These are phyloP conservation scores for Penicillium turbatum DNA, from an alignment of 495 filamentous ascomycete genomes.

Conservation along the genomic window DNA sequence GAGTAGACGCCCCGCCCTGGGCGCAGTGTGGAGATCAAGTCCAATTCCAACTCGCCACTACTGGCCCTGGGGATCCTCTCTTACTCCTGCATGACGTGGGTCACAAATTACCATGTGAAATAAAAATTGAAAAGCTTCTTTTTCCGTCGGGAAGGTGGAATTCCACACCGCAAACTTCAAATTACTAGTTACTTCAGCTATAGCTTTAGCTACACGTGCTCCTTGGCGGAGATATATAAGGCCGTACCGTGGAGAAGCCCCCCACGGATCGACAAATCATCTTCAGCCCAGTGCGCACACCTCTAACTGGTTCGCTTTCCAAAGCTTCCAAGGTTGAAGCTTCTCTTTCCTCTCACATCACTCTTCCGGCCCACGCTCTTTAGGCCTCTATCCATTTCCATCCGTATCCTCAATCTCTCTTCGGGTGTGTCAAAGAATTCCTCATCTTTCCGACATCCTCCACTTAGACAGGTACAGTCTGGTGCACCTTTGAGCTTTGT, in stretches of 20 bases:
- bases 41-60: neutral
- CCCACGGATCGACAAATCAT: slow-evolving; percentile 31
- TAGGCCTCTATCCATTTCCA: neutral
- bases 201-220: neutral
- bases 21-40: neutral
- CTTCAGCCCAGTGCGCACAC: slow-evolving; percentile 18
- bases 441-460: slow-evolving; percentile 8
- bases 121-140: neutral
- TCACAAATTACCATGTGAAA: neutral
- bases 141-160: neutral
- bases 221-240: neutral
- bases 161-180: slow-evolving; percentile 2
- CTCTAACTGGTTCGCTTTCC: slow-evolving; percentile 8
- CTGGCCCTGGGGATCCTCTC: neutral
- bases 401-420: neutral
- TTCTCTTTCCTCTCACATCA: neutral
- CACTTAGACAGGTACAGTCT: slow-evolving; percentile 20
- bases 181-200: neutral
- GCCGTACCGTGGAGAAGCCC: neutral
- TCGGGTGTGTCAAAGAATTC: neutral
- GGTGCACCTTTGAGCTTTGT: slow-evolving; percentile 13
- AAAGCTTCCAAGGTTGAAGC: neutral
- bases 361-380: neutral
- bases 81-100: neutral
- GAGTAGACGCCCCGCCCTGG: too few relatives aligned